Evolutionary conservation across 2,329 filamentous ascomycete species (phyloP).

Genomic region (Hypocreales sp.): DNA sequence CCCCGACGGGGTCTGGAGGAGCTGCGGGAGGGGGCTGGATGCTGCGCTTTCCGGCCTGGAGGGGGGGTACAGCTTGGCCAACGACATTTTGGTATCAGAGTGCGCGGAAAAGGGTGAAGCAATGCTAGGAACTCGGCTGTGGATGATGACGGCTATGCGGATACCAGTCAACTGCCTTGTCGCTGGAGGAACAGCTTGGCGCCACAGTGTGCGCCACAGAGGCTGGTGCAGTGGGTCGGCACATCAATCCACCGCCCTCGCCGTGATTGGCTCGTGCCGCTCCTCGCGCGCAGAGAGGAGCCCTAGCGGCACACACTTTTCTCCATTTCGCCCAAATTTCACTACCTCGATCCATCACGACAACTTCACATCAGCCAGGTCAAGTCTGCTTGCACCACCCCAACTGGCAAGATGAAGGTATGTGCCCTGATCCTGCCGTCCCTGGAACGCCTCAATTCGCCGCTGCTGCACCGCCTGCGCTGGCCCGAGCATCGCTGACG

Average conservation of each 20-base stretch:
- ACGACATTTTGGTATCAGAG: too few relatives aligned
- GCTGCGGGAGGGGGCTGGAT: slow-evolving; percentile 52
- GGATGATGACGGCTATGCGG: too few relatives aligned
- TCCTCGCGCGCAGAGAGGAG: slow-evolving; percentile 11
- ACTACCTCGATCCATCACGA: slow-evolving; percentile 13
- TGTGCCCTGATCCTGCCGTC: too few relatives aligned
- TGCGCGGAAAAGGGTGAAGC: too few relatives aligned
- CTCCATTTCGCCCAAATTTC: slow-evolving; percentile 21
- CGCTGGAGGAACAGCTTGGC: too few relatives aligned
- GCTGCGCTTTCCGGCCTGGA: slow-evolving; percentile 8
- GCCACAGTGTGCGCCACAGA: neutral
- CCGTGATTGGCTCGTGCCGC: slow-evolving; percentile 18
- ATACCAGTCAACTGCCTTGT: too few relatives aligned
- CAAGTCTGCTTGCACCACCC: slow-evolving; percentile 28
- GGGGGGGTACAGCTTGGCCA: slow-evolving; percentile 24
- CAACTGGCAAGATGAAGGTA: slow-evolving; percentile 34
- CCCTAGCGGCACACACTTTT: slow-evolving; percentile 28
- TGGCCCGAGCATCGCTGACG: slow-evolving; percentile 16
- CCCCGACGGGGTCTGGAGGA: slow-evolving; percentile 79
- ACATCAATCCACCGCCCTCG: too few relatives aligned
- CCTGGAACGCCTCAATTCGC: too few relatives aligned
- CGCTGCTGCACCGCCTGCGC: too few relatives aligned
- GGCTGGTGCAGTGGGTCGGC: slow-evolving; percentile 4
- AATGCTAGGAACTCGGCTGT: too few relatives aligned
- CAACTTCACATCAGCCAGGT: slow-evolving; percentile 23